Percentiles rank a stretch among this genome's conserved stretches.
phyloP scores from a whole-genome alignment of 257 asterid species.

The Plantago elongata region DNA sequence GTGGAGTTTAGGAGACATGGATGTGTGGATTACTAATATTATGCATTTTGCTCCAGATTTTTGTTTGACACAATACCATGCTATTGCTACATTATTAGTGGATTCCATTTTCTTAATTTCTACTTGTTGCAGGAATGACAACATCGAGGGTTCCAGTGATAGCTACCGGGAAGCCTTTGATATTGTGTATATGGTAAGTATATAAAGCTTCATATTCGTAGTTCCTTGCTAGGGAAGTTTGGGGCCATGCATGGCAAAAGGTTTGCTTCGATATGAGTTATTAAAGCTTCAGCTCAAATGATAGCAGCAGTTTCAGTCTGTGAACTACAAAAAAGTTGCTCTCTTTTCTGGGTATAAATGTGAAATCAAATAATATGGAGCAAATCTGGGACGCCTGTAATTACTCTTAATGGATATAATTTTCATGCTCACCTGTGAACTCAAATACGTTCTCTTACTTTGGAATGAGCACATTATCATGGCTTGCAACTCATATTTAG shows the following conservation, averaged over 20 bases:
- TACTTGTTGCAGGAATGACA: conserved; percentile 63
- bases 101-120: conserved; percentile 12
- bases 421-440: not conserved
- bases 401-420: not conserved
- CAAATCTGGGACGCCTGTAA: not conserved
- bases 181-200: conserved; percentile 71
- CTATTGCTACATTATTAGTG: not conserved
- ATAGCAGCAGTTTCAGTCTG: not conserved
- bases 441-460: not conserved
- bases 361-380: too few species aligned
- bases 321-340: too few species aligned
- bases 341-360: too few species aligned
- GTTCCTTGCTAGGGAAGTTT: conserved; percentile 1
- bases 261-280: not conserved
- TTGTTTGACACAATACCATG: not conserved
- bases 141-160: conserved; percentile 62
- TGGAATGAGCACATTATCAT: not conserved
- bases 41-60: too few species aligned
- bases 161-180: conserved; percentile 68
- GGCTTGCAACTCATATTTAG: not conserved
- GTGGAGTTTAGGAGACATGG: too few species aligned
- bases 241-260: conserved; percentile 3
- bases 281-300: not conserved
- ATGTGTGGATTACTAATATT: too few species aligned
- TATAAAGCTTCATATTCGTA: conserved; percentile 3